Evolutionary conservation across 306 rosid genomes (phyloP).

Genomic region (Delonix regia): DNA sequence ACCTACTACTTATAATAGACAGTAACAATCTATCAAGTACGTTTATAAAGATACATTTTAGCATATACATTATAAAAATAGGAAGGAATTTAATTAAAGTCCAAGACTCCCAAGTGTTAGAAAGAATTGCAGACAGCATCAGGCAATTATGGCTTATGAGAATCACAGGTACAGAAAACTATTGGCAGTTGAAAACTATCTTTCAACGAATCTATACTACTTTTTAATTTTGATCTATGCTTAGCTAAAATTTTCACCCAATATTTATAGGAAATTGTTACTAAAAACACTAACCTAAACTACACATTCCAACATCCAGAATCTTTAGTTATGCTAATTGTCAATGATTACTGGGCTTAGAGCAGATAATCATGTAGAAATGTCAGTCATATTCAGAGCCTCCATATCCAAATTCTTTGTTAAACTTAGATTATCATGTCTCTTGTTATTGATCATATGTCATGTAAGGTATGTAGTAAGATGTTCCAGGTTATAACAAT

Average conservation of each 20-base stretch:
- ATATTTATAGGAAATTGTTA: not conserved
- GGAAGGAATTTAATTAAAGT: not conserved
- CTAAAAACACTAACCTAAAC: not conserved
- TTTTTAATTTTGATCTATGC: not conserved
- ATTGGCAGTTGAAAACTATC: not conserved
- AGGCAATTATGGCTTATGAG: not conserved
- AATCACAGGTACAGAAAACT: conserved; percentile 5
- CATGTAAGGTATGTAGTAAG: not conserved
- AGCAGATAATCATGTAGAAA: conserved; percentile 1
- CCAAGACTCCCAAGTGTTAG: not conserved
- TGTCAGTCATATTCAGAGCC: not conserved
- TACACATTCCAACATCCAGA: not conserved
- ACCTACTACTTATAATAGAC: not conserved
- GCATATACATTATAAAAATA: not conserved
- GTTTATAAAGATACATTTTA: not conserved
- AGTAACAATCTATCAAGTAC: conserved; percentile 6
- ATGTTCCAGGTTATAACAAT: not conserved
- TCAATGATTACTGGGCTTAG: not conserved
- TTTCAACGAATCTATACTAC: conserved; percentile 4
- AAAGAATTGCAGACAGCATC: not conserved
- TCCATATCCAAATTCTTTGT: not conserved
- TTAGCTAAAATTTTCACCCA: not conserved
- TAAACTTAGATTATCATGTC: not conserved
- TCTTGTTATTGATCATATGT: not conserved
- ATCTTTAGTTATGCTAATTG: not conserved